Conservation (phyloP, 108 stramenopile genomes). For the Epipyxis sp. region DNA sequence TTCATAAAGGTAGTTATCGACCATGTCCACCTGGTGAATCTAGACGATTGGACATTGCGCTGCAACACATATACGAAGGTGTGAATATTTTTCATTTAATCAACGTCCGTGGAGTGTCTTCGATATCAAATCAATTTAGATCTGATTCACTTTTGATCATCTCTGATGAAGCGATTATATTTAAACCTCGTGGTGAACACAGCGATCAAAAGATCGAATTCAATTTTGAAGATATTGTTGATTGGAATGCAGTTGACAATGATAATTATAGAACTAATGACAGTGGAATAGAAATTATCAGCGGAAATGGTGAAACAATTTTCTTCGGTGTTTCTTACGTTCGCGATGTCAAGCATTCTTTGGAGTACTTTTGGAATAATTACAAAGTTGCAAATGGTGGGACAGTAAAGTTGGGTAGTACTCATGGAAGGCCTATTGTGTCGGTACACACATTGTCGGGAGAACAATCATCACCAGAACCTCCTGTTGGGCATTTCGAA, state of each 20-base stretch:
- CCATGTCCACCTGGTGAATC: conserved; percentile 28
- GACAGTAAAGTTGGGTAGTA: conserved; percentile 42
- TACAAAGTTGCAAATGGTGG: conserved; percentile 22
- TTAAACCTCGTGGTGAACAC: conserved; percentile 29
- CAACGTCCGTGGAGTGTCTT: conserved; percentile 13
- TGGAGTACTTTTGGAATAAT: conserved; percentile 59
- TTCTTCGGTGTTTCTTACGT: conserved; percentile 41
- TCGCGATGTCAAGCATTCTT: conserved; percentile 35
- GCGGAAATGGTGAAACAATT: conserved; percentile 13
- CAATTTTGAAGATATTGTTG: conserved; percentile 42
- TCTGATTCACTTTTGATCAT: conserved; percentile 14
- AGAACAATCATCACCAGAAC: conserved; percentile 37
- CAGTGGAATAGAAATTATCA: conserved; percentile 19
- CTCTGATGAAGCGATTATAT: conserved; percentile 1
- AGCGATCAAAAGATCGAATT: conserved; percentile 5
- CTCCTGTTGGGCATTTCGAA: conserved; percentile 43
- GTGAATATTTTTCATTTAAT: conserved; percentile 39
- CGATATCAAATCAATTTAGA: conserved; percentile 3
- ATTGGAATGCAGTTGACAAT: conserved; percentile 36
- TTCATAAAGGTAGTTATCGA: conserved; percentile 23
- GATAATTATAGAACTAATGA: background rate
- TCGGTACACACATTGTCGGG: conserved; percentile 50
- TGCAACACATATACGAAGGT: conserved; percentile 48
- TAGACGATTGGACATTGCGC: conserved; percentile 28
- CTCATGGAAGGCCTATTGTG: conserved; percentile 48